phyloP scores from a whole-genome alignment of 2,329 filamentous ascomycete genomes.

The Stylonectria norvegica region DNA sequence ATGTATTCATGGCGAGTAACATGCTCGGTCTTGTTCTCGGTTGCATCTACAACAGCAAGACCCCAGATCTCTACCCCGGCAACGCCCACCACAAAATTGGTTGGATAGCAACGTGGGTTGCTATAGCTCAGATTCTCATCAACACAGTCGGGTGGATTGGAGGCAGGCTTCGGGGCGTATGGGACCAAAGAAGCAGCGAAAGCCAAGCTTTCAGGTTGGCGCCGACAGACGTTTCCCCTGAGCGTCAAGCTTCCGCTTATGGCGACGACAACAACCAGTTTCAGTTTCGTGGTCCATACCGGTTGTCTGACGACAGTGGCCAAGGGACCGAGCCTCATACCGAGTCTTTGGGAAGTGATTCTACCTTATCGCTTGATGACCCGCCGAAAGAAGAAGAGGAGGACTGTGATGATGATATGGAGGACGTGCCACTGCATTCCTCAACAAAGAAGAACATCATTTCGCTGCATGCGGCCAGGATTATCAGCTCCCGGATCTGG shows the following conservation, averaged over 20 bases:
- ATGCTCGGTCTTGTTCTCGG: conserved; percentile 61
- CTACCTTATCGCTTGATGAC: conserved; percentile 53
- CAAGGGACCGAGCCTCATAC: conserved; percentile 71
- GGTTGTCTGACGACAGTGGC: conserved; percentile 68
- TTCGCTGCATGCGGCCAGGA: conserved; percentile 49
- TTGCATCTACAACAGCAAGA: conserved; percentile 72
- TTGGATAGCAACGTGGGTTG: conserved; percentile 75
- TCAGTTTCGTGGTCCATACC: conserved; percentile 46
- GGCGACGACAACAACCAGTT: conserved; percentile 35
- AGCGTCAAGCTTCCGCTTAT: conserved; percentile 23
- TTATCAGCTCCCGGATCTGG: conserved; percentile 56
- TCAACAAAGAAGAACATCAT: conserved; percentile 48
- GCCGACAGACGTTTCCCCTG: conserved; percentile 41
- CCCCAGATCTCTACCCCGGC: conserved; percentile 80
- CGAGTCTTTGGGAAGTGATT: conserved; percentile 63
- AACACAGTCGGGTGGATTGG: conserved; percentile 61
- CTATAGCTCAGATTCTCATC: conserved; percentile 67
- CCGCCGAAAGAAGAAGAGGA: conserved; percentile 48
- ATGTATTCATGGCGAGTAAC: conserved; percentile 63
- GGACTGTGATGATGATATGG: conserved; percentile 44
- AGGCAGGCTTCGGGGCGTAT: conserved; percentile 7
- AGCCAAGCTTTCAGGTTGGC: conserved; percentile 59
- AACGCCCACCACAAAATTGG: conserved; percentile 88
- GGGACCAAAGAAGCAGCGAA: background rate
- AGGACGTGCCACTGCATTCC: conserved; percentile 22